These are phyloP conservation scores for Coprinopsis cinerea DNA, from an alignment of 768 basidiomycete genomes.

Conservation along the genomic window DNA sequence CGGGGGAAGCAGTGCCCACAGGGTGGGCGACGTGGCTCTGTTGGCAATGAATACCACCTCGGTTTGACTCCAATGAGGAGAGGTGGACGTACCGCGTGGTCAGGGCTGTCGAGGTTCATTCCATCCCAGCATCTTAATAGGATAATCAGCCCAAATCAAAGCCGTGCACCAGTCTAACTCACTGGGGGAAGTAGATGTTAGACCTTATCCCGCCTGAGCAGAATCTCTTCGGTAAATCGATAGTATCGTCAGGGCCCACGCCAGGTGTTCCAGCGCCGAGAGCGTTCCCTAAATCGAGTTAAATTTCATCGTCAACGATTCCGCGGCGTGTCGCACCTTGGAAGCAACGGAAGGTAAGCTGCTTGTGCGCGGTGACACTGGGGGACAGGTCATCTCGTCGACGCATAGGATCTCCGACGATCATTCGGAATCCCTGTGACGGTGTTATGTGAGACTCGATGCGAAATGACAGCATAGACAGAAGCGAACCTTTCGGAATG, in stretches of 20 bases:
- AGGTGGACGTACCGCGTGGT: slow-evolving; percentile 1
- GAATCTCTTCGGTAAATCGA: neutral
- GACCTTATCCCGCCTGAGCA: slow-evolving; percentile 7
- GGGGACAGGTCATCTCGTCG: neutral
- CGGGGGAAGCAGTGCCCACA: neutral
- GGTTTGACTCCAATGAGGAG: neutral
- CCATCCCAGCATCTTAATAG: slow-evolving; percentile 10
- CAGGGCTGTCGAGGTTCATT: slow-evolving; percentile 7
- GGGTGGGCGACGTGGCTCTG: slow-evolving; percentile 10
- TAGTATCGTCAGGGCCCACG: slow-evolving; percentile 6
- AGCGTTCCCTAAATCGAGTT: too few relatives aligned
- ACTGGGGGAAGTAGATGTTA: slow-evolving; percentile 11
- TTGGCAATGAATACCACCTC: neutral
- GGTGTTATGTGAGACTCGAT: neutral
- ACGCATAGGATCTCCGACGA: slow-evolving; percentile 6
- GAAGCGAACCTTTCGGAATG: slow-evolving; percentile 4
- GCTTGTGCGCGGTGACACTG: slow-evolving; percentile 4
- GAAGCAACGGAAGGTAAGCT: slow-evolving; percentile 12
- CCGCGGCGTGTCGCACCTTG: too few relatives aligned
- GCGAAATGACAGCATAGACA: neutral
- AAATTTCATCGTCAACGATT: too few relatives aligned
- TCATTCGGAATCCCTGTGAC: slow-evolving; percentile 10
- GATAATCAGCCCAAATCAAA: neutral
- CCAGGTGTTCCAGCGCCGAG: slow-evolving; percentile 10
- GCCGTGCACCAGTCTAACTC: neutral